Evolutionary conservation across 2,329 filamentous ascomycete genomes (phyloP).

Genomic region (Chalara sp.): DNA sequence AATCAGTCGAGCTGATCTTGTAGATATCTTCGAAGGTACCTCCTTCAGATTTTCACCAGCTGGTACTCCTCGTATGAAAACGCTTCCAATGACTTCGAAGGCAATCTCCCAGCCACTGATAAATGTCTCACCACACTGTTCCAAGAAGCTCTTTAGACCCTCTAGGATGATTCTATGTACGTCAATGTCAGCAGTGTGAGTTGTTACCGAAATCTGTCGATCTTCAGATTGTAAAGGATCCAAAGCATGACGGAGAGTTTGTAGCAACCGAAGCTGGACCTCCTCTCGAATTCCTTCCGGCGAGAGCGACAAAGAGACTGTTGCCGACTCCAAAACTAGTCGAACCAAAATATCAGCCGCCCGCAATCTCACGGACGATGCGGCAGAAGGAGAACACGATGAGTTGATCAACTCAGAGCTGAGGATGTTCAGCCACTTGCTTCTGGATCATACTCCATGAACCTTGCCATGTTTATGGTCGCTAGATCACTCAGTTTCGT

Average conservation of each 20-base stretch:
- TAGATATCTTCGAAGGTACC: conserved; percentile 27
- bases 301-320: conserved; percentile 43
- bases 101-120: conserved; percentile 78
- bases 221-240: conserved; percentile 48
- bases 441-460: conserved; percentile 60
- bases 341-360: conserved; percentile 60
- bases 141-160: conserved; percentile 73
- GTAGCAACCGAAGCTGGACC: conserved; percentile 67
- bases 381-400: conserved; percentile 40
- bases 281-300: conserved; percentile 44
- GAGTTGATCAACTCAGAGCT: conserved; percentile 46
- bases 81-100: conserved; percentile 78
- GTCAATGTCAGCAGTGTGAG: conserved; percentile 62
- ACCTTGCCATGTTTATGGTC: conserved; percentile 65
- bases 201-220: conserved; percentile 47
- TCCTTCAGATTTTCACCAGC: conserved; percentile 22
- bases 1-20: conserved; percentile 67
- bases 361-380: conserved; percentile 46
- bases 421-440: conserved; percentile 68
- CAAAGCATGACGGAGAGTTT: conserved; percentile 57
- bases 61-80: conserved; percentile 54
- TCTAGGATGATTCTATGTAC: conserved; percentile 78
- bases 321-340: conserved; percentile 50
- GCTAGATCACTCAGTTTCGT: conserved; percentile 69
- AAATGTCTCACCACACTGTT: conserved; percentile 81